These are phyloP conservation scores for Xerocomellus chrysenteron DNA, from an alignment of 768 basidiomycete species.

Conservation along the genomic window DNA sequence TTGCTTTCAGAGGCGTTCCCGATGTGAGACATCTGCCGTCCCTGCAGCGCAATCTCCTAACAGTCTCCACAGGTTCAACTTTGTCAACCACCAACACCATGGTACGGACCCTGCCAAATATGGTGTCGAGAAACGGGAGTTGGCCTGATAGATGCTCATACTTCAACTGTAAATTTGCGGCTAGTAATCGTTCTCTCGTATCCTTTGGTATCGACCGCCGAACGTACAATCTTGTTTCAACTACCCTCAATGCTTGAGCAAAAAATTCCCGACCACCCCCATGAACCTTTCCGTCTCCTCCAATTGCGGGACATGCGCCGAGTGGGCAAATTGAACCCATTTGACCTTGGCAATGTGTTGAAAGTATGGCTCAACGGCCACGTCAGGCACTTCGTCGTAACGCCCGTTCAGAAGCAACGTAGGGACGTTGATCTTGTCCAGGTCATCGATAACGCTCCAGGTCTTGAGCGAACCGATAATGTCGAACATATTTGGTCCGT, in stretches of 20 bases:
- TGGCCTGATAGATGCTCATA: slow-evolving; percentile 18
- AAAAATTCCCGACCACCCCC: slow-evolving; percentile 32
- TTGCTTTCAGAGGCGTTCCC: slow-evolving; percentile 60
- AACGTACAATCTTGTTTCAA: not conserved
- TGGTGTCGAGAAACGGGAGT: slow-evolving; percentile 37
- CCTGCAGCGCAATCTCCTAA: slow-evolving; percentile 5
- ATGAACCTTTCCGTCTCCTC: slow-evolving; percentile 39
- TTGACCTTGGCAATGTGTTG: slow-evolving; percentile 31
- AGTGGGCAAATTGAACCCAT: slow-evolving; percentile 39
- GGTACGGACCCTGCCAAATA: slow-evolving; percentile 87
- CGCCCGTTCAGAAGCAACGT: slow-evolving; percentile 39
- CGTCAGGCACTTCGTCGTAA: slow-evolving; percentile 38
- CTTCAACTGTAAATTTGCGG: slow-evolving; percentile 8
- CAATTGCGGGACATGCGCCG: slow-evolving; percentile 36
- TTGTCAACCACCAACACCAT: slow-evolving; percentile 88
- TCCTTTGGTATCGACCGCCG: not conserved
- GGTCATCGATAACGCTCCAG: slow-evolving; percentile 36
- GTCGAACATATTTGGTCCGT: slow-evolving; percentile 41
- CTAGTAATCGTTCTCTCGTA: not conserved
- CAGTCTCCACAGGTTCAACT: slow-evolving; percentile 73
- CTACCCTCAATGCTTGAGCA: slow-evolving; percentile 16
- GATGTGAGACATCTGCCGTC: slow-evolving; percentile 50
- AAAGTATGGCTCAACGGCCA: slow-evolving; percentile 35
- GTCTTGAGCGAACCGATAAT: slow-evolving; percentile 34
- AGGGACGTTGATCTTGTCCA: slow-evolving; percentile 33